Conservation (phyloP, 192 early-diverging fungal species). For the Geranomyces variabilis region DNA sequence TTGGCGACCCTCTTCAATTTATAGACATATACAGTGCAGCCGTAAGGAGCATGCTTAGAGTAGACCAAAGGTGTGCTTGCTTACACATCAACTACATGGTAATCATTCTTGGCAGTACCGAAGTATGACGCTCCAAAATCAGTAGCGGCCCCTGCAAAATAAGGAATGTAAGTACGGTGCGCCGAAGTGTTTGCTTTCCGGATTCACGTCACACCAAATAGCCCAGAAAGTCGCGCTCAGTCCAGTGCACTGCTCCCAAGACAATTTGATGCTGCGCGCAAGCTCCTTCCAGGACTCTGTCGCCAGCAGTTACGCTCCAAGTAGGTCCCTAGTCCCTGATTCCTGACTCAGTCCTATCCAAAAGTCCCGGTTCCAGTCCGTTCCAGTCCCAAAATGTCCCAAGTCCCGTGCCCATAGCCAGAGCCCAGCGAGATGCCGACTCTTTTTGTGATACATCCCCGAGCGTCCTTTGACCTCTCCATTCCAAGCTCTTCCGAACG, state of each 20-base stretch:
- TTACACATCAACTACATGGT: too few species aligned
- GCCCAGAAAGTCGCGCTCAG: neutral
- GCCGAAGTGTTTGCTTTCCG: neutral
- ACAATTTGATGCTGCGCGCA: neutral
- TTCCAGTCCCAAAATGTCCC: neutral
- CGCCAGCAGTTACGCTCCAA: neutral
- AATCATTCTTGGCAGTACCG: neutral
- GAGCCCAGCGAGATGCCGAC: too few species aligned
- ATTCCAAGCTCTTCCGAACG: neutral
- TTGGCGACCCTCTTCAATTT: too few species aligned
- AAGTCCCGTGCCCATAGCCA: neutral
- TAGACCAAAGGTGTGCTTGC: too few species aligned
- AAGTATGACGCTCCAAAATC: neutral
- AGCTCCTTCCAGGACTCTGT: neutral
- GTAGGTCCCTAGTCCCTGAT: too few species aligned
- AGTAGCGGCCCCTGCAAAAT: neutral
- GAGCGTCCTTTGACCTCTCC: neutral
- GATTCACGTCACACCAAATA: neutral
- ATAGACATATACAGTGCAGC: too few species aligned
- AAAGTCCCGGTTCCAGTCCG: slow-evolving; percentile 6
- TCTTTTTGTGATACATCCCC: too few species aligned
- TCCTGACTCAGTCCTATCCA: too few species aligned
- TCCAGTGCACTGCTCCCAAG: neutral
- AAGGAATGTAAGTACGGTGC: neutral
- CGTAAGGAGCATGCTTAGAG: too few species aligned